phyloP scores from a whole-genome alignment of 805 yeast genomes.

The Candida manassasensis region DNA sequence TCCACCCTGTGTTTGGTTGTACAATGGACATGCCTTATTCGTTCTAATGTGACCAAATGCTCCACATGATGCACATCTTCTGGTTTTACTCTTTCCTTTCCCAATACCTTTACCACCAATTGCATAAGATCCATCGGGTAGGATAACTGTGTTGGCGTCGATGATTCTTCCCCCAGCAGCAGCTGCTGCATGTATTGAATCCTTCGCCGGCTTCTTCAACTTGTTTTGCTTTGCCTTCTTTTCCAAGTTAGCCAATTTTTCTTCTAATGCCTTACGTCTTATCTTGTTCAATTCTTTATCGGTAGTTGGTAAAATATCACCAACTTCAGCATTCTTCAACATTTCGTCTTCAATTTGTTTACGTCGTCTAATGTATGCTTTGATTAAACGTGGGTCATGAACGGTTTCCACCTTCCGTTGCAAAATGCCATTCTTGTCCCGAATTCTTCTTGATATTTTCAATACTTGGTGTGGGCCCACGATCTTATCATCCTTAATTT shows the following conservation, averaged over 20 bases:
- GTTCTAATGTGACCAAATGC: constrained; percentile 93
- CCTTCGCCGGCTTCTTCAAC: constrained; percentile 30
- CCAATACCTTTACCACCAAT: constrained; percentile 67
- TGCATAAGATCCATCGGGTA: constrained; percentile 42
- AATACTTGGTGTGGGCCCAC: constrained; percentile 19
- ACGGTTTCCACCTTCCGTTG: constrained; percentile 77
- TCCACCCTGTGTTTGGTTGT: constrained; percentile 22
- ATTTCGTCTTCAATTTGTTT: constrained; percentile 56
- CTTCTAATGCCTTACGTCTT: constrained; percentile 71
- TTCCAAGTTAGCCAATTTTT: constrained; percentile 76
- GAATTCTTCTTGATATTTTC: constrained; percentile 67
- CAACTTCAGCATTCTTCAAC: constrained; percentile 58
- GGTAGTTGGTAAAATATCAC: constrained; percentile 69
- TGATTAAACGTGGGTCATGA: constrained; percentile 81
- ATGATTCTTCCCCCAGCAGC: constrained; percentile 41
- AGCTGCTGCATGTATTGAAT: constrained; percentile 34
- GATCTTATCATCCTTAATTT: constrained; percentile 31
- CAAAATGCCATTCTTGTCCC: constrained; percentile 80
- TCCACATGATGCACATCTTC: constrained; percentile 94
- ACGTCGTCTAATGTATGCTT: constrained; percentile 73
- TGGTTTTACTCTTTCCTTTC: constrained; percentile 64
- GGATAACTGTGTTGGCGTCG: constrained; percentile 39
- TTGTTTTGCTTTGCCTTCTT: constrained; percentile 47
- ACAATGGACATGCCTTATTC: constrained; percentile 87
- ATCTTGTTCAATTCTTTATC: constrained; percentile 81